Base-by-base conservation (phyloP, 202 grass and related monocot species). In the Digitaria exilis region DNA sequence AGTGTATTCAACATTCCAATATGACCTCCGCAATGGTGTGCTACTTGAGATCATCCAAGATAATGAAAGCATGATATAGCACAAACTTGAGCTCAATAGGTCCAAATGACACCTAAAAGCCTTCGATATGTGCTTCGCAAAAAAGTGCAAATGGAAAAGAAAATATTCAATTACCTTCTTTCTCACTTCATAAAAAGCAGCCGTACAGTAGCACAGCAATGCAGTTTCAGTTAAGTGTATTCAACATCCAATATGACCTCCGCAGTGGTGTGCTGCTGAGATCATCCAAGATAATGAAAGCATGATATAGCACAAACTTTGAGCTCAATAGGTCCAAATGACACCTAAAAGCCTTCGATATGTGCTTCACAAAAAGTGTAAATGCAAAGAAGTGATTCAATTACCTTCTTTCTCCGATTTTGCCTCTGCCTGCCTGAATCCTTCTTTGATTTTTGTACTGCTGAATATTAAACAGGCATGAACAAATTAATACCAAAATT, bases 391-490 rank as follows among this genome's bases (percentile, higher is more conserved):
- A 25, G 37, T 76, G 22, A 76, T 10, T 28, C 45, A 64, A 49
- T 65, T 73, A 95, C 96, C 91, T 93, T 95, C 65, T 81, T 93
- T 78, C 92, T 91, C 17, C 13, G 82, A 44, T 77, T 87, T 70
- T 95, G 93, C 25, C 91, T 82, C 83, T 95, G 88, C 45, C 93
- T 88, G 3, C 93, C 96, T 4, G 91, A 85, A 80, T 95, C 96
- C 85, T 93, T 98, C 80, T 88, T 93, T 58, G 69, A 16, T 42
- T 87, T 87, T 77, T 88, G 71, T 66, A 80, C 67, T 73, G 88
- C 88, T 87, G 41, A 49, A 68, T 72, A 85, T 71, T 74, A 28
- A 84, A 13, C 63, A 82, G 41, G 25, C 39, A 88, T 25, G 6
- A 35, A 58, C 29, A 73, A 24, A 78, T 46, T 44, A 44, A 70